Base-by-base conservation (phyloP, 148 eudicot genomes). In the Rhododendron williamsianum region DNA sequence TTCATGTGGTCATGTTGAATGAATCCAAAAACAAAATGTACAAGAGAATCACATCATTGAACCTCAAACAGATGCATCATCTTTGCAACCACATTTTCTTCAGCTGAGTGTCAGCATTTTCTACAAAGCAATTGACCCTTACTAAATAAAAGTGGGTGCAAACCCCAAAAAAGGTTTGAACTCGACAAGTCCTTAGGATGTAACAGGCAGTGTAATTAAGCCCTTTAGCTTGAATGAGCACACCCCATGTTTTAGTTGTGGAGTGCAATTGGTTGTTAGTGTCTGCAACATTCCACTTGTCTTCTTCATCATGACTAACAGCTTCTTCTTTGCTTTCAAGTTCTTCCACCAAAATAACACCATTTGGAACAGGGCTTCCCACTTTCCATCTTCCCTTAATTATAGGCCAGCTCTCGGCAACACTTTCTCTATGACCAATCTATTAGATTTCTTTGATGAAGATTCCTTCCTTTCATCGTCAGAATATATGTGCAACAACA, bases 321-420 rank as follows among this genome's bases (percentile, higher is more conserved):
- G 38, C 60, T 52, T 48, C 82, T 67, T 87, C 78, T 60, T 33
- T 43, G 76, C 8, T 46, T 12, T 82, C 65, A 43, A 92, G 88
- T 86, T 91, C 88, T 85, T 88, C 89, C 65, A 92, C 94, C 84
- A 92, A 89, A 71, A 91, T 87, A 30, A 92, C 78, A 23, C 91
- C 91, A 65, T 86, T 85, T 0, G 91, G 92, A 12, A 78, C 83
- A 4, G 87, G 84, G 49, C 45, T 80, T 45, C 85, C 87, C 73
- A 54, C 87, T 25, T 89, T 87, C 91, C 89, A 91, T 36, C 90
- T 82, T 27, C 84, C 83, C 49, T 54, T 86, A 9, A 92, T 87
- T 16, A 33, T 3, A 45, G 89, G 92, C 92, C 92, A 92, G 67
- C 21, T 80, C 1, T 90, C 81, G 9, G 83, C 83, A 69, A 84